These are phyloP conservation scores for Penicillium desertorum DNA, from an alignment of 495 filamentous ascomycete genomes.

Conservation along the genomic window DNA sequence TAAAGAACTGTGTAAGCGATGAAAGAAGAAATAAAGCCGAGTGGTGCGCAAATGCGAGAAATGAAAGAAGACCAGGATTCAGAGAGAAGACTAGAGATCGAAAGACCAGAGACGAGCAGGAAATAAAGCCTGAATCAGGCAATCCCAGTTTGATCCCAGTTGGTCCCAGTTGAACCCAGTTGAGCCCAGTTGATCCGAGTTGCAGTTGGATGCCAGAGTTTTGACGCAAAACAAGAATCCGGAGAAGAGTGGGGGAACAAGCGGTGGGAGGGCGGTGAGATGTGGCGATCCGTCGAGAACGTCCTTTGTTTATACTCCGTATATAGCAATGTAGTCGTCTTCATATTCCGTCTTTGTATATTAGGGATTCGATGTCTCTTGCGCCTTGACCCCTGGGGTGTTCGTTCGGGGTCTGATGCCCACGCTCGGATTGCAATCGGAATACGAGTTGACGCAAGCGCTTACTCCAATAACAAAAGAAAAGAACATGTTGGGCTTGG, in stretches of 20 bases:
- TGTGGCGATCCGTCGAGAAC: slow-evolving; percentile 20
- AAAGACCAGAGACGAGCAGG: background rate
- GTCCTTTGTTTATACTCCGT: background rate
- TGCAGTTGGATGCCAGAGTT: background rate
- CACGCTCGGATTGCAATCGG: slow-evolving; percentile 9
- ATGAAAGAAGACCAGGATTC: background rate
- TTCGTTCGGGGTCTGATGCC: background rate
- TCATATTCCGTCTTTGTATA: background rate
- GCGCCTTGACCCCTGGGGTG: background rate
- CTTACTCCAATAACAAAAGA: slow-evolving; percentile 1
- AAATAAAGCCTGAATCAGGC: slow-evolving; percentile 7
- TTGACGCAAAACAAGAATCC: slow-evolving; percentile 11
- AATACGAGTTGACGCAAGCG: slow-evolving; percentile 2
- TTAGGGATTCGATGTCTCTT: background rate
- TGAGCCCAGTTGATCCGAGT: background rate
- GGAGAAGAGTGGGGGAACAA: slow-evolving; percentile 25
- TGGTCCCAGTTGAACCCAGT: background rate
- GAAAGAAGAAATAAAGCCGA: slow-evolving; percentile 2
- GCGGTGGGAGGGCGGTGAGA: slow-evolving; percentile 30
- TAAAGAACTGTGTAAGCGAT: slow-evolving; percentile 7
- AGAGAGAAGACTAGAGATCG: background rate
- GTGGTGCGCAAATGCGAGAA: background rate
- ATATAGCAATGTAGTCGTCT: background rate
- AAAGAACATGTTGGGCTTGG: background rate
- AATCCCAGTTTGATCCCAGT: background rate